A percentile compares a stretch with the other conserved stretches of the same genome.
Evolutionary conservation across 164 flowering plant genomes (phyloP).

Genomic region (Kingdonia uniflora): DNA sequence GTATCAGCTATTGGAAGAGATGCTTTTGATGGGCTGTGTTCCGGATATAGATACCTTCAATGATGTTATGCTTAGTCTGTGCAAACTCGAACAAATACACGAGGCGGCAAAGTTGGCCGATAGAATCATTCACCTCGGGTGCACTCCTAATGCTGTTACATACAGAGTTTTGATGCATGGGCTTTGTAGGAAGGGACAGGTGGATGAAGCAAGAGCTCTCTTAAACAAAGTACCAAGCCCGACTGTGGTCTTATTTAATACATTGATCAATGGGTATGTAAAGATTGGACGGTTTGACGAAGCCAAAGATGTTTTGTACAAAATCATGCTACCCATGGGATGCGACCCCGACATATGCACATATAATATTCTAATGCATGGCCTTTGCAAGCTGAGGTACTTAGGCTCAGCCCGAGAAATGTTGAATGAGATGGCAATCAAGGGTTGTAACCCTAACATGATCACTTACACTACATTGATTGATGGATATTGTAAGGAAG

Average conservation of each 20-base stretch:
- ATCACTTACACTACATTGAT: conserved; percentile 62
- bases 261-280: conserved; percentile 68
- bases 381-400: conserved; percentile 55
- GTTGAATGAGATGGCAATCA: conserved; percentile 42
- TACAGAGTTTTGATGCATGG: conserved; percentile 69
- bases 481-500: conserved; percentile 66
- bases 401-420: conserved; percentile 51
- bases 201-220: conserved; percentile 61
- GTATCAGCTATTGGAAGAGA: conserved; percentile 62
- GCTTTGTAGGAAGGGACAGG: conserved; percentile 48
- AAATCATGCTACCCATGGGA: conserved; percentile 31
- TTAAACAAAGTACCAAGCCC: conserved; percentile 51
- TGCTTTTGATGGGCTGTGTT: conserved; percentile 75
- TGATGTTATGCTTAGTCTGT: conserved; percentile 56
- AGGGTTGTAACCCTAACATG: conserved; percentile 55
- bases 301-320: conserved; percentile 44
- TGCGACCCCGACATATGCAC: conserved; percentile 59
- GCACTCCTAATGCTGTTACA: conserved; percentile 48
- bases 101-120: conserved; percentile 79
- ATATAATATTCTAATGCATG: conserved; percentile 50
- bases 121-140: conserved; percentile 70
- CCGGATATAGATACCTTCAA: conserved; percentile 80
- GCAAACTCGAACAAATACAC: conserved; percentile 37
- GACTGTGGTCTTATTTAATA: conserved; percentile 53
- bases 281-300: conserved; percentile 43